Percentiles rank a stretch among this genome's conserved stretches.
Conservation (phyloP, 1,284 basidiomycete species). For the Ustilago loliicola region DNA sequence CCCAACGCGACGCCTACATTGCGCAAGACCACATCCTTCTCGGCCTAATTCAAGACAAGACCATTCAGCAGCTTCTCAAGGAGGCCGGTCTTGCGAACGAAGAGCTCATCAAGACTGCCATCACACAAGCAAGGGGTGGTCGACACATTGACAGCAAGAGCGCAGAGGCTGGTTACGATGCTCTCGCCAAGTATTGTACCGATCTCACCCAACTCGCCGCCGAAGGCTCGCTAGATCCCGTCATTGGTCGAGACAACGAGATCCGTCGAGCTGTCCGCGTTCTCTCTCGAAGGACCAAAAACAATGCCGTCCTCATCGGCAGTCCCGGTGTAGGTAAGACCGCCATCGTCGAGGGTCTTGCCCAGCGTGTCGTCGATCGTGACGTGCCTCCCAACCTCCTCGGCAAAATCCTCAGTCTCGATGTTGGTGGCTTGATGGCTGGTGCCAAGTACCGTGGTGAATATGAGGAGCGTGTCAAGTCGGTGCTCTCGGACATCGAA, state of each 20-base stretch:
- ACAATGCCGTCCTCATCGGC: constrained; percentile 91
- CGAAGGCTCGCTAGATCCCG: constrained; percentile 75
- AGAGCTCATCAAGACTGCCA: constrained; percentile 81
- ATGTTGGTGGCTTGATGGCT: constrained; percentile 95
- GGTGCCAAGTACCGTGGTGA: constrained; percentile 97
- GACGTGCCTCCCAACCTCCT: constrained; percentile 92
- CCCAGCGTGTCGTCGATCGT: constrained; percentile 93
- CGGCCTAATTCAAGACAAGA: constrained; percentile 81
- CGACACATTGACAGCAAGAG: constrained; percentile 83
- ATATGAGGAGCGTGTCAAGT: constrained; percentile 96
- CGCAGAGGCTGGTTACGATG: constrained; percentile 73
- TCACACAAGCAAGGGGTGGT: constrained; percentile 84
- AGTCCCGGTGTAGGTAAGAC: constrained; percentile 71
- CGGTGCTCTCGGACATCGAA: constrained; percentile 90
- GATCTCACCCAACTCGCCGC: constrained; percentile 75
- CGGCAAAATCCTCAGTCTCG: constrained; percentile 81
- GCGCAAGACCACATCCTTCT: constrained; percentile 87
- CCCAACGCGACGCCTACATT: constrained; percentile 86
- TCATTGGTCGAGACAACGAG: constrained; percentile 73
- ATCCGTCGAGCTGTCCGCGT: constrained; percentile 70
- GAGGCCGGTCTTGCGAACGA: constrained; percentile 80
- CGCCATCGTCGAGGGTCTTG: constrained; percentile 93
- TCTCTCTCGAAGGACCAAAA: constrained; percentile 78
- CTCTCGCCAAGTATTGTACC: constrained; percentile 71
- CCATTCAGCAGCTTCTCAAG: constrained; percentile 79